A percentile compares a stretch with the other conserved stretches of the same genome.
These are phyloP conservation scores for Fagopyrum esculentum DNA, from an alignment of 148 eudicot genomes.

Conservation along the genomic window DNA sequence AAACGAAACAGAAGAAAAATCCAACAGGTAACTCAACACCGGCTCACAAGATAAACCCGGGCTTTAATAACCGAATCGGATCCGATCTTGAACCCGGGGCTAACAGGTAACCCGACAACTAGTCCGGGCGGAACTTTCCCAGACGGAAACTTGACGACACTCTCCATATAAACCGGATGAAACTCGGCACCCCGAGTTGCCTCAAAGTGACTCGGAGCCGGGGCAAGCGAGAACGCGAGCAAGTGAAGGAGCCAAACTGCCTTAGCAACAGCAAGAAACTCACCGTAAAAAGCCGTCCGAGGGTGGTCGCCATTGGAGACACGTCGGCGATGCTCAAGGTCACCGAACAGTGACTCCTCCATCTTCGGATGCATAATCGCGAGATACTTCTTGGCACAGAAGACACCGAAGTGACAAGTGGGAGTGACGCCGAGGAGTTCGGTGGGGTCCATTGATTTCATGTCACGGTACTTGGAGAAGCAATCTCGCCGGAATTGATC, in stretches of 20 bases:
- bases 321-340: slow-evolving; percentile 71
- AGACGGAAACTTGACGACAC: slow-evolving; percentile 59
- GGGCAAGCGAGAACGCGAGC: slow-evolving; percentile 82
- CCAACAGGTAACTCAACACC: slow-evolving; percentile 19
- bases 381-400: slow-evolving; percentile 73
- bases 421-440: slow-evolving; percentile 90
- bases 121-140: slow-evolving; percentile 37
- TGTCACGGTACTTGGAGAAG: slow-evolving; percentile 79
- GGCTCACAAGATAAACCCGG: slow-evolving; percentile 71
- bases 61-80: slow-evolving; percentile 71
- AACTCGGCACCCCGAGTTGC: slow-evolving; percentile 78
- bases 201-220: slow-evolving; percentile 91
- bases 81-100: slow-evolving; percentile 87
- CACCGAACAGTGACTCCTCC: slow-evolving; percentile 93
- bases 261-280: slow-evolving; percentile 71
- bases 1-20: neutral
- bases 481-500: slow-evolving; percentile 71
- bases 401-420: slow-evolving; percentile 71
- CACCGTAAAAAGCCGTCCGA: slow-evolving; percentile 70
- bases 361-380: slow-evolving; percentile 83
- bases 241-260: slow-evolving; percentile 91
- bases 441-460: slow-evolving; percentile 89
- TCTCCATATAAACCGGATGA: slow-evolving; percentile 79
- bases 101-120: slow-evolving; percentile 76
- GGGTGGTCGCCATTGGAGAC: slow-evolving; percentile 71